Percentiles rank a stretch among this genome's conserved stretches.
Conservation (phyloP, 192 early-diverging fungal species). For the Mortierella antarctica region DNA sequence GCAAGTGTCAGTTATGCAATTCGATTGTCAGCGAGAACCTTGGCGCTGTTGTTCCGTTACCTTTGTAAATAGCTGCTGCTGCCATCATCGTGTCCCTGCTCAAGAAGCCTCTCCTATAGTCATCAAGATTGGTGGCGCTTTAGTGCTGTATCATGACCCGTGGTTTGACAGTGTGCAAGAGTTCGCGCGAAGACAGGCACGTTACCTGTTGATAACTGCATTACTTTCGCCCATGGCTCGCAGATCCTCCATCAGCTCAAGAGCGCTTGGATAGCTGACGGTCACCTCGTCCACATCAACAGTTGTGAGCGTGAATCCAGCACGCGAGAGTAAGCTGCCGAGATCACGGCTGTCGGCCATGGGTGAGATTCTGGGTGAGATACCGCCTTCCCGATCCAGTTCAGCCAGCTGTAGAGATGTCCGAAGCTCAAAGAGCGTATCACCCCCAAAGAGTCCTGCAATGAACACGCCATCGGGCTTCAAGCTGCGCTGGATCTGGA, state of each 20-base stretch:
- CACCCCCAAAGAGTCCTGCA: slow-evolving; percentile 93
- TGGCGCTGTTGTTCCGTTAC: slow-evolving; percentile 47
- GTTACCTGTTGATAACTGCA: slow-evolving; percentile 78
- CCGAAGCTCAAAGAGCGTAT: slow-evolving; percentile 95
- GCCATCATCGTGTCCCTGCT: slow-evolving; percentile 88
- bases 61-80: slow-evolving; percentile 88
- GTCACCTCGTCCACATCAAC: slow-evolving; percentile 93
- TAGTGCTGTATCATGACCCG: too few species aligned
- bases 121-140: neutral
- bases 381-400: slow-evolving; percentile 88
- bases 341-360: slow-evolving; percentile 87
- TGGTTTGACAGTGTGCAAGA: neutral
- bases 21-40: too few species aligned
- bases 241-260: slow-evolving; percentile 91
- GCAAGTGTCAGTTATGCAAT: too few species aligned
- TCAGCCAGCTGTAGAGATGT: slow-evolving; percentile 93
- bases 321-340: slow-evolving; percentile 80
- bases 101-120: slow-evolving; percentile 69
- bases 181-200: neutral
- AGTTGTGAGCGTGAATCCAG: slow-evolving; percentile 90
- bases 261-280: slow-evolving; percentile 91
- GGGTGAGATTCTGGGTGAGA: slow-evolving; percentile 90
- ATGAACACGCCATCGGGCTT: slow-evolving; percentile 96
- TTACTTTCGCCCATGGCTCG: slow-evolving; percentile 95
- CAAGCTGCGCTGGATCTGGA: slow-evolving; percentile 82